Evolutionary conservation across 2,329 filamentous ascomycete species (phyloP).

Genomic region (Hypoxylon rubiginosum): DNA sequence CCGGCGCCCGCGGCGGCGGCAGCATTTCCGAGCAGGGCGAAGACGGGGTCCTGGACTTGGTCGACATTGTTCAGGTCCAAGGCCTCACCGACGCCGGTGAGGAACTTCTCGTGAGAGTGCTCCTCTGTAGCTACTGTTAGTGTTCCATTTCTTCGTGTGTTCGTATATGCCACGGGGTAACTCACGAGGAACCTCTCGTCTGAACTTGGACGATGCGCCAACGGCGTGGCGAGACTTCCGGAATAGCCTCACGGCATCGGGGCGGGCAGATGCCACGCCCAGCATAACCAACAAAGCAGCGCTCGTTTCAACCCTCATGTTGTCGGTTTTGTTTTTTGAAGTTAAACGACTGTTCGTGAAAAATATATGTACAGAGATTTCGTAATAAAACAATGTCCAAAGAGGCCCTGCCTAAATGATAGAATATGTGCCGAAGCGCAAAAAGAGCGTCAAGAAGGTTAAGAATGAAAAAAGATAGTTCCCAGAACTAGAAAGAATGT

Average conservation of each 20-base stretch:
- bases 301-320: conserved; percentile 53
- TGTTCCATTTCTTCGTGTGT: neutral
- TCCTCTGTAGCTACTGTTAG: conserved; percentile 47
- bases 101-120: conserved; percentile 52
- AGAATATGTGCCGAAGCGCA: conserved; percentile 37
- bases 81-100: conserved; percentile 46
- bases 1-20: conserved; percentile 62
- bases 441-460: conserved; percentile 46
- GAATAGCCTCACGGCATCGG: conserved; percentile 47
- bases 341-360: conserved; percentile 39
- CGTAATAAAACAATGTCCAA: conserved; percentile 14
- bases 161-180: conserved; percentile 1
- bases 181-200: conserved; percentile 53
- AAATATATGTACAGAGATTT: conserved; percentile 7
- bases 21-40: conserved; percentile 58
- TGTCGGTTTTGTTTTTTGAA: conserved; percentile 38
- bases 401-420: conserved; percentile 50
- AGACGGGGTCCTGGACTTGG: conserved; percentile 50
- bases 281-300: conserved; percentile 49
- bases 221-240: conserved; percentile 32
- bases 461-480: conserved; percentile 43
- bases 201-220: conserved; percentile 43
- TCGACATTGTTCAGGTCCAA: conserved; percentile 53
- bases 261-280: conserved; percentile 51
- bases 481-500: conserved; percentile 54